A percentile compares a stretch with the other conserved stretches of the same genome.
Evolutionary conservation across 306 rosid species (phyloP).

Genomic region (Rosa persica): DNA sequence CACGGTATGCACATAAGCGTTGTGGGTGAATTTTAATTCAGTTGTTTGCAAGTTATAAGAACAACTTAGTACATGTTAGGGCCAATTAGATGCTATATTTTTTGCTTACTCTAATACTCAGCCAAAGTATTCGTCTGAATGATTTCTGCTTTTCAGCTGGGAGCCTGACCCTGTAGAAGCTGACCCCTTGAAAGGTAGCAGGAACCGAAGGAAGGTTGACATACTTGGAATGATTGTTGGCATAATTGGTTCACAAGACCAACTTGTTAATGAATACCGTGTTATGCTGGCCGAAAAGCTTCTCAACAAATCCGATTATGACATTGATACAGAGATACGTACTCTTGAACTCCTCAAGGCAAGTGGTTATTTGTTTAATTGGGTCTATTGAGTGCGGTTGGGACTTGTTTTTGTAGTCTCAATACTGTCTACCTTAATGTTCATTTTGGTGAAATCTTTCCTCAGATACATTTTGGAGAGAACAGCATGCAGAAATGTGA

Average conservation of each 20-base stretch:
- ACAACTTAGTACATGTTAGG: neutral
- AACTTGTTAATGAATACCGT: slow-evolving; percentile 90
- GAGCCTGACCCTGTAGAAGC: slow-evolving; percentile 99
- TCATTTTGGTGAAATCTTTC: slow-evolving; percentile 28
- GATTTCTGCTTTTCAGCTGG: slow-evolving; percentile 66
- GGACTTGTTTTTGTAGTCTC: slow-evolving; percentile 11
- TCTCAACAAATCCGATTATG: slow-evolving; percentile 91
- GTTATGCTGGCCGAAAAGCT: slow-evolving; percentile 99
- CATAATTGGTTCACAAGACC: slow-evolving; percentile 95
- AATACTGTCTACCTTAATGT: slow-evolving; percentile 16
- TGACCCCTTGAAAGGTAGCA: slow-evolving; percentile 84
- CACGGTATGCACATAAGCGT: slow-evolving; percentile 45
- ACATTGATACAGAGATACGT: slow-evolving; percentile 89
- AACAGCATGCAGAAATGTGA: slow-evolving; percentile 97
- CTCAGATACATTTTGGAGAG: slow-evolving; percentile 94
- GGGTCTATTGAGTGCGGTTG: slow-evolving; percentile 18
- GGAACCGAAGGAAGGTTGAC: slow-evolving; percentile 89
- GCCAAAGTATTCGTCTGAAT: slow-evolving; percentile 18
- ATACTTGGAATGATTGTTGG: slow-evolving; percentile 97
- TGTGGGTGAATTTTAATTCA: slow-evolving; percentile 3
- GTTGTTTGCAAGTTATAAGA: slow-evolving; percentile 7
- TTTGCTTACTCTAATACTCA: slow-evolving; percentile 10
- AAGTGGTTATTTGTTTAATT: slow-evolving; percentile 24
- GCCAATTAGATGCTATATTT: neutral
- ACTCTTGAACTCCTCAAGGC: slow-evolving; percentile 97